These are phyloP conservation scores for Naganishia friedmannii DNA, from an alignment of 768 basidiomycete species.

Conservation along the genomic window DNA sequence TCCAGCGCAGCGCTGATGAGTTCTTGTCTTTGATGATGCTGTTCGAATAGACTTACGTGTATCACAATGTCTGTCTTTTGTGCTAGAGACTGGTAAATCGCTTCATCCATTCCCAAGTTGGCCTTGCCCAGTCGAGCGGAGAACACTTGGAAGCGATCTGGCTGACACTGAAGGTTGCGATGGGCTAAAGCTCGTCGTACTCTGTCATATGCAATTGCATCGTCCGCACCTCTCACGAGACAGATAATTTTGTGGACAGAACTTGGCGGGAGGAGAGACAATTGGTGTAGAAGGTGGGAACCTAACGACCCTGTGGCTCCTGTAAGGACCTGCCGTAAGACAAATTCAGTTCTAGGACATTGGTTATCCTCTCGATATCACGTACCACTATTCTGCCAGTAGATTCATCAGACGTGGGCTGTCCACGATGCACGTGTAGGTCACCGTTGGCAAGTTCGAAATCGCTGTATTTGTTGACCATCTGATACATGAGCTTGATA, in stretches of 20 bases:
- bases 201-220: conserved; percentile 32
- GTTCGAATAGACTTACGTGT: conserved; percentile 36
- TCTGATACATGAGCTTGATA: conserved; percentile 34
- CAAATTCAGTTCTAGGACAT: not conserved
- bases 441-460: conserved; percentile 5
- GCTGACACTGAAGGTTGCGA: conserved; percentile 12
- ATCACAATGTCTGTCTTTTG: conserved; percentile 36
- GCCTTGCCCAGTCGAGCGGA: conserved; percentile 31
- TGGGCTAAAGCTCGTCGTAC: conserved; percentile 26
- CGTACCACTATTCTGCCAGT: conserved; percentile 4
- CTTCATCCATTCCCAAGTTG: conserved; percentile 35
- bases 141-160: conserved; percentile 24
- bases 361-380: not conserved
- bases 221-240: conserved; percentile 42
- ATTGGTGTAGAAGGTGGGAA: conserved; percentile 37
- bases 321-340: conserved; percentile 41
- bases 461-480: conserved; percentile 38
- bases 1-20: not conserved
- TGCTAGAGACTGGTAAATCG: conserved; percentile 28
- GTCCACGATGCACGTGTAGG: not conserved
- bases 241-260: conserved; percentile 39
- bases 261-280: conserved; percentile 19
- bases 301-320: conserved; percentile 51
- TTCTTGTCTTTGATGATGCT: not conserved
- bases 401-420: not conserved